These are phyloP conservation scores for Acanthamoeba triangularis DNA, from an alignment of 208 protist genomes.

Conservation along the genomic window DNA sequence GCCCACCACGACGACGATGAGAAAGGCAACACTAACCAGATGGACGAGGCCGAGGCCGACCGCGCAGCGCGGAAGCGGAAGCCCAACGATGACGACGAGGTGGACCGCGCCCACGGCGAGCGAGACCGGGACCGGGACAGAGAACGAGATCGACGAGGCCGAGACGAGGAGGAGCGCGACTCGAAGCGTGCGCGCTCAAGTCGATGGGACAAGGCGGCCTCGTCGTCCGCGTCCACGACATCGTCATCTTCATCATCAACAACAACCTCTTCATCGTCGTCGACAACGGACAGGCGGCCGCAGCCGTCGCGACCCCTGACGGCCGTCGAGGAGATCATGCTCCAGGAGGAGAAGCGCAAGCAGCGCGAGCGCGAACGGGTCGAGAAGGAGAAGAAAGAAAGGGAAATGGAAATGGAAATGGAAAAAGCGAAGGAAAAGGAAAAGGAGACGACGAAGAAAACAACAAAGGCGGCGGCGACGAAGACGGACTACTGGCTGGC, in stretches of 20 bases:
- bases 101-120: not conserved
- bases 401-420: not conserved
- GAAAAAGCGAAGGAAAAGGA: constrained; percentile 24
- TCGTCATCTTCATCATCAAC: not conserved
- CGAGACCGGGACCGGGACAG: not conserved
- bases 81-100: not conserved
- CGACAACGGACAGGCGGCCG: not conserved
- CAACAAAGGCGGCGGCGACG: constrained; percentile 19
- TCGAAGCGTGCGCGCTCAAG: not conserved
- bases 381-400: not conserved
- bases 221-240: not conserved
- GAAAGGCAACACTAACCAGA: not conserved
- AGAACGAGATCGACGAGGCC: not conserved
- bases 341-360: constrained; percentile 40
- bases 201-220: not conserved
- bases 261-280: not conserved
- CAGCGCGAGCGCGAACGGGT: not conserved
- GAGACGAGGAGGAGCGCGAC: not conserved
- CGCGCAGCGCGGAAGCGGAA: constrained; percentile 12
- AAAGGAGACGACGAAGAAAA: constrained; percentile 19
- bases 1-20: not conserved
- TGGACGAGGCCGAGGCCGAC: not conserved
- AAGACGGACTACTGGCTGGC: constrained; percentile 76
- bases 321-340: constrained; percentile 71
- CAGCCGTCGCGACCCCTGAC: not conserved